Conservation (phyloP, 257 asterid genomes). For the Sherardia arvensis region DNA sequence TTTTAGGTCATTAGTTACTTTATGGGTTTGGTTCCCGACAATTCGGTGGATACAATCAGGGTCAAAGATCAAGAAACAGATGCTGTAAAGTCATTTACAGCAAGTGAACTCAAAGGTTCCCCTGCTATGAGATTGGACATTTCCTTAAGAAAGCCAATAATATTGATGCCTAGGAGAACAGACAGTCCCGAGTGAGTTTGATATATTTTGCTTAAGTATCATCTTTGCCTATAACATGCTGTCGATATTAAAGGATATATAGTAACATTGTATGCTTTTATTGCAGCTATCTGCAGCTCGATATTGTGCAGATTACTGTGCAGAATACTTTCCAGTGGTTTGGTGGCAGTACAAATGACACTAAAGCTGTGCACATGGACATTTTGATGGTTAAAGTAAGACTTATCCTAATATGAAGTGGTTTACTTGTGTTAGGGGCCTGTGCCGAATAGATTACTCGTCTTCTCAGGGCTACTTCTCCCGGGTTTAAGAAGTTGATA, state of each 20-base stretch:
- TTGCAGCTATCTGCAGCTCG: conserved; percentile 93
- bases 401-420: conserved; percentile 18
- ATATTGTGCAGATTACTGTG: conserved; percentile 92
- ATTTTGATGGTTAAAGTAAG: conserved; percentile 67
- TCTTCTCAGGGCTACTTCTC: conserved; percentile 2
- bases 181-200: conserved; percentile 74
- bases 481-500: neutral
- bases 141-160: conserved; percentile 88
- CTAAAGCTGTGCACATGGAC: conserved; percentile 79
- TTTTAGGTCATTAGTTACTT: conserved; percentile 76
- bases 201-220: conserved; percentile 1
- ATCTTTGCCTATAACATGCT: neutral
- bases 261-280: conserved; percentile 11
- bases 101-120: conserved; percentile 83
- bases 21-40: conserved; percentile 86
- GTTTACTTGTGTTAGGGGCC: neutral
- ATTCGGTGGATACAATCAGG: conserved; percentile 58
- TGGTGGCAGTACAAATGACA: conserved; percentile 59
- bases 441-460: neutral
- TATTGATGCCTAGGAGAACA: conserved; percentile 86
- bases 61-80: conserved; percentile 77
- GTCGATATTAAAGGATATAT: neutral
- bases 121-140: conserved; percentile 88
- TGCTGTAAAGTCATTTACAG: conserved; percentile 68
- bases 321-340: conserved; percentile 77